Percentiles rank a stretch among this genome's conserved stretches.
phyloP scores from a whole-genome alignment of 1,139 yeast genomes.

The Suhomyces anneliseae region DNA sequence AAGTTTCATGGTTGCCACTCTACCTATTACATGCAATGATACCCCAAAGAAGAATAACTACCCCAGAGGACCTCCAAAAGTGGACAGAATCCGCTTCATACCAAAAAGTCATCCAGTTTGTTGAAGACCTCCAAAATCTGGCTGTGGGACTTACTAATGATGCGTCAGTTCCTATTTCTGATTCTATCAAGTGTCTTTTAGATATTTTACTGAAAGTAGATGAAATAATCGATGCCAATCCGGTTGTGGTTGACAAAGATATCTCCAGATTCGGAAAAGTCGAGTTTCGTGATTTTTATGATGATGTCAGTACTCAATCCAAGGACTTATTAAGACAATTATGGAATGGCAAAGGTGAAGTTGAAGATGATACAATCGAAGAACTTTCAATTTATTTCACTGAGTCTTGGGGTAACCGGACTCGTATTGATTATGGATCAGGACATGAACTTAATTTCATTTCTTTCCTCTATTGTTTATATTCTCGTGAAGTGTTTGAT shows the following conservation, averaged over 20 bases:
- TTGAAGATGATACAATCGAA: slow-evolving; percentile 1
- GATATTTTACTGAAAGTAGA: slow-evolving; percentile 47
- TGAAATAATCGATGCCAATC: slow-evolving; percentile 51
- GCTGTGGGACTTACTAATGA: slow-evolving; percentile 67
- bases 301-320: slow-evolving; percentile 48
- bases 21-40: not conserved
- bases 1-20: not conserved
- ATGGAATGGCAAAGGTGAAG: slow-evolving; percentile 1
- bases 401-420: slow-evolving; percentile 83
- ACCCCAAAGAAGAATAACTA: slow-evolving; percentile 58
- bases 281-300: slow-evolving; percentile 85
- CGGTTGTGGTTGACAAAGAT: slow-evolving; percentile 65
- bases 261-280: slow-evolving; percentile 86
- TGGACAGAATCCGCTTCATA: slow-evolving; percentile 63
- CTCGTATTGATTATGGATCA: slow-evolving; percentile 92
- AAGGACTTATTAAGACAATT: slow-evolving; percentile 20
- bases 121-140: slow-evolving; percentile 59
- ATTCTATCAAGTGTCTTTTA: slow-evolving; percentile 32
- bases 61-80: slow-evolving; percentile 57
- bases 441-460: slow-evolving; percentile 93
- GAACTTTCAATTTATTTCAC: slow-evolving; percentile 56
- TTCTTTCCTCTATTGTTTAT: slow-evolving; percentile 61
- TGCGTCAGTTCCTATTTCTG: slow-evolving; percentile 29
- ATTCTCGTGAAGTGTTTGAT: slow-evolving; percentile 35
- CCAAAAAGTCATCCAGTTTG: slow-evolving; percentile 51